Percentiles rank a stretch among this genome's conserved stretches.
phyloP scores from a whole-genome alignment of 139 green algal species.

The Chlorella sp. region DNA sequence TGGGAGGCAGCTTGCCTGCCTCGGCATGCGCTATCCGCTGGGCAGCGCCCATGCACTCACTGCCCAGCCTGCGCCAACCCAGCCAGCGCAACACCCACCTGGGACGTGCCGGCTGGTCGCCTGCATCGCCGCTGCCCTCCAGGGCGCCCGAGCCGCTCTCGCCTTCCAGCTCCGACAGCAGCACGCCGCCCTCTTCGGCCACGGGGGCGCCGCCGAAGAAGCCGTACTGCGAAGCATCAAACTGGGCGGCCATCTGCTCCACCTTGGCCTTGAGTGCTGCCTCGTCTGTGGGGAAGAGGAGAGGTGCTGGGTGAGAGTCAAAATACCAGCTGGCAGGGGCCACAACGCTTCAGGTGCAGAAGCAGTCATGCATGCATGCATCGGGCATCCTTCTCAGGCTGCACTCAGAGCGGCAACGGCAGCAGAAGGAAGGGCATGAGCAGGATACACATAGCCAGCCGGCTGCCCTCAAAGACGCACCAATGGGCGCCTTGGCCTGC shows the following conservation, averaged over 20 bases:
- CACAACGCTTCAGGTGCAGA: too few relatives aligned
- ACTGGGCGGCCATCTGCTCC: slow-evolving; percentile 31
- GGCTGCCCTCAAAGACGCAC: too few relatives aligned
- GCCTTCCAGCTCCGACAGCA: neutral
- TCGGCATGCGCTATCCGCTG: neutral
- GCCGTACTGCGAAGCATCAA: slow-evolving; percentile 51
- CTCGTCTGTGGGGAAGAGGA: slow-evolving; percentile 18
- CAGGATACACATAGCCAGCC: too few relatives aligned
- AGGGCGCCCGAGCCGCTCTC: neutral
- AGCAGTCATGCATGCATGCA: too few relatives aligned
- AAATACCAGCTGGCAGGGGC: too few relatives aligned
- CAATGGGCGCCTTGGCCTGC: neutral
- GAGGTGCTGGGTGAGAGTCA: neutral
- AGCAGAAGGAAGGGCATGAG: too few relatives aligned
- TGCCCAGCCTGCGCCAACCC: neutral
- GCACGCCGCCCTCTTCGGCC: neutral
- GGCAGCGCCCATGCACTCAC: too few relatives aligned
- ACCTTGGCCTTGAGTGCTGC: slow-evolving; percentile 23
- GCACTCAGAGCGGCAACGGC: too few relatives aligned
- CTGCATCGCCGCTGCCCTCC: neutral
- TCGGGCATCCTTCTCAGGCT: too few relatives aligned
- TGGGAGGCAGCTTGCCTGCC: neutral
- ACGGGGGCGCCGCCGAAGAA: slow-evolving; percentile 37
- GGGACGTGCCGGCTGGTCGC: neutral
- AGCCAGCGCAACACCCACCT: neutral